A percentile compares a stretch with the other conserved stretches of the same genome.
phyloP scores from a whole-genome alignment of 768 basidiomycete species.

The Podaxis sp. region DNA sequence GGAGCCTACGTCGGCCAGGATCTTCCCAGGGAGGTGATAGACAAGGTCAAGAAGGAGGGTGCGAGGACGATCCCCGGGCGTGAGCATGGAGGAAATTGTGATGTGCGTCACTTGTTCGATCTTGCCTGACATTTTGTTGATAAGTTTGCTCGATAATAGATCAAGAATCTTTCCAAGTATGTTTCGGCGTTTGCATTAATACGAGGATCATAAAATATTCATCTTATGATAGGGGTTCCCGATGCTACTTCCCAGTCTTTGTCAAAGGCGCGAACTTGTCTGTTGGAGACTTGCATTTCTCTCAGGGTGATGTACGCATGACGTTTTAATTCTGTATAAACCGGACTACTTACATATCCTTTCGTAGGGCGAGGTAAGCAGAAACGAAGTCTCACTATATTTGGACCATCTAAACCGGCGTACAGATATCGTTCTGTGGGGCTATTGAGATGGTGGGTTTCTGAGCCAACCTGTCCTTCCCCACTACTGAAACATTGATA shows the following conservation, averaged over 20 bases:
- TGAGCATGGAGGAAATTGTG: conserved; percentile 81
- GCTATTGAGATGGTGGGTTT: conserved; percentile 68
- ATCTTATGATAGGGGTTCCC: conserved; percentile 47
- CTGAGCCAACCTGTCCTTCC: neutral
- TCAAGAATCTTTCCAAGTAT: conserved; percentile 71
- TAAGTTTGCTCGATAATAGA: conserved; percentile 33
- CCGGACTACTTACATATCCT: neutral
- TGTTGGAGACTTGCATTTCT: conserved; percentile 78
- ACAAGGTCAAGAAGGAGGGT: conserved; percentile 62
- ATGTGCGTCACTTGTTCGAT: conserved; percentile 37
- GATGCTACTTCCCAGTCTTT: conserved; percentile 78
- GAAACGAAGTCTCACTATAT: neutral
- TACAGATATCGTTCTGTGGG: conserved; percentile 68
- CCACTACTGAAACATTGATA: conserved; percentile 19
- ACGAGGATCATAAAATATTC: neutral
- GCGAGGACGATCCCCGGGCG: conserved; percentile 73
- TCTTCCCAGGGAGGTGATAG: conserved; percentile 39
- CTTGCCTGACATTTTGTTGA: neutral
- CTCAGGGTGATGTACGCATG: conserved; percentile 62
- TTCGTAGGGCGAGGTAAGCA: conserved; percentile 52
- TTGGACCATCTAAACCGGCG: neutral
- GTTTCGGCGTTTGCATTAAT: neutral
- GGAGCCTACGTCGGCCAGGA: conserved; percentile 75
- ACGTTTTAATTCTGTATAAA: neutral
- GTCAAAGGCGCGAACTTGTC: conserved; percentile 74